These are phyloP conservation scores for Colletotrichum trifolii DNA, from an alignment of 2,329 filamentous ascomycete species.

Conservation along the genomic window DNA sequence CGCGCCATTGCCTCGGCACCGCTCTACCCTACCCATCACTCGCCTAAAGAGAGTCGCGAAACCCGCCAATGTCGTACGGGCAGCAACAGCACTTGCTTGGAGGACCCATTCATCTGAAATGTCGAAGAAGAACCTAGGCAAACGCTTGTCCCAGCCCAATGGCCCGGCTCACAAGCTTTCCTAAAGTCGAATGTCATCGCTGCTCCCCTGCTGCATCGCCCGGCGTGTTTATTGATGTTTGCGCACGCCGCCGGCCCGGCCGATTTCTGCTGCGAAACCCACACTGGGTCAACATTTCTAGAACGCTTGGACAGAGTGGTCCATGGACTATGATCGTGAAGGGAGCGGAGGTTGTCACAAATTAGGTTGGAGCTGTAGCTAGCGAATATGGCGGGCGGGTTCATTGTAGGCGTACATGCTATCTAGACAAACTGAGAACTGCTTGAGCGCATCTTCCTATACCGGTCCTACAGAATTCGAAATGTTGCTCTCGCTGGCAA, in stretches of 20 bases:
- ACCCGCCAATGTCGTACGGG: conserved; percentile 1
- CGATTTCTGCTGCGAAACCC: background rate
- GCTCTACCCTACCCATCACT: conserved; percentile 20
- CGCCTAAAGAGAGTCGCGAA: conserved; percentile 2
- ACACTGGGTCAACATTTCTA: conserved; percentile 6
- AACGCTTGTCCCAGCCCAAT: background rate
- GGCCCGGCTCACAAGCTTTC: background rate
- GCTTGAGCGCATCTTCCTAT: conserved; percentile 10
- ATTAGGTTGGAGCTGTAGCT: conserved; percentile 22
- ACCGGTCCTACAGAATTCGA: background rate
- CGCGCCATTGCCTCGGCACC: conserved; percentile 27
- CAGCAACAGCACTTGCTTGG: conserved; percentile 24
- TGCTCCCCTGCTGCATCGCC: conserved; percentile 28
- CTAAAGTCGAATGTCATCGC: conserved; percentile 5
- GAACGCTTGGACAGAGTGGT: conserved; percentile 30
- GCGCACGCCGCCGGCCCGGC: background rate
- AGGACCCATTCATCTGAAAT: conserved; percentile 32
- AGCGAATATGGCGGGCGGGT: conserved; percentile 30
- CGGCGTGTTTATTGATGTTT: conserved; percentile 26
- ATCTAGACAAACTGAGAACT: conserved; percentile 34
- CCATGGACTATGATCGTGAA: conserved; percentile 8
- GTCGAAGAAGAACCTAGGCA: background rate
- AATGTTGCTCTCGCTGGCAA: background rate
- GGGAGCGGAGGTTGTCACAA: conserved; percentile 18
- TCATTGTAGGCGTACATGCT: conserved; percentile 33